Conservation (phyloP, 805 yeast genomes). For the Cephaloascus fragrans region DNA sequence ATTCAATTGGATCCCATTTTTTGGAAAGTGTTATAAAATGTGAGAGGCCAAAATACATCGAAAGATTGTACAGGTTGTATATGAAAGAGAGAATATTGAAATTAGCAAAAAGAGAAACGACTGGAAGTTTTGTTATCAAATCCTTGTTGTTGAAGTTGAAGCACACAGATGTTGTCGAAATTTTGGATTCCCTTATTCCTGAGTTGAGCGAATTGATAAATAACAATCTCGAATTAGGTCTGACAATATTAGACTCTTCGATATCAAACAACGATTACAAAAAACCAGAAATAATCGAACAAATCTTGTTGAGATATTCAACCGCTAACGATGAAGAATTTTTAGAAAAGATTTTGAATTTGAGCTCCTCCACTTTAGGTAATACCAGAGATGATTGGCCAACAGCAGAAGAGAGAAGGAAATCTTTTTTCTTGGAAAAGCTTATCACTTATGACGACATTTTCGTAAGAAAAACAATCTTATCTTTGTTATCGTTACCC, state of each 20-base stretch:
- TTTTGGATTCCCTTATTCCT: conserved; percentile 58
- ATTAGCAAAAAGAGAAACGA: conserved; percentile 71
- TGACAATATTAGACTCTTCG: conserved; percentile 58
- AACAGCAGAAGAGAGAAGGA: conserved; percentile 78
- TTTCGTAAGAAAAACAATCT: conserved; percentile 49
- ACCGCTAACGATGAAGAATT: conserved; percentile 26
- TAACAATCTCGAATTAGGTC: conserved; percentile 63
- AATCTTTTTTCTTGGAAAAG: conserved; percentile 65
- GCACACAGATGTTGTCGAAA: conserved; percentile 49
- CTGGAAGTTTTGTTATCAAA: conserved; percentile 75
- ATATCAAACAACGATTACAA: conserved; percentile 12
- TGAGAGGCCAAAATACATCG: conserved; percentile 55
- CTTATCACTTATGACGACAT: conserved; percentile 58
- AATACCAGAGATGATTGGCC: conserved; percentile 88
- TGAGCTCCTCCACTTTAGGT: conserved; percentile 66
- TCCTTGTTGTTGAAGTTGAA: conserved; percentile 57
- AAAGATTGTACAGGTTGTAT: conserved; percentile 59
- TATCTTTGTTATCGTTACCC: conserved; percentile 50
- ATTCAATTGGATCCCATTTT: conserved; percentile 91
- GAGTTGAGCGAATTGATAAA: conserved; percentile 51
- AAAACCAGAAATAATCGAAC: conserved; percentile 7
- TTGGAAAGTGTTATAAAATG: conserved; percentile 63
- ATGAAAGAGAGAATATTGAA: conserved; percentile 68
- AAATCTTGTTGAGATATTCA: conserved; percentile 34
- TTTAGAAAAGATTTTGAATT: conserved; percentile 56